Evolutionary conservation across 2,329 filamentous ascomycete species (phyloP).

Genomic region (Apiospora hydei): DNA sequence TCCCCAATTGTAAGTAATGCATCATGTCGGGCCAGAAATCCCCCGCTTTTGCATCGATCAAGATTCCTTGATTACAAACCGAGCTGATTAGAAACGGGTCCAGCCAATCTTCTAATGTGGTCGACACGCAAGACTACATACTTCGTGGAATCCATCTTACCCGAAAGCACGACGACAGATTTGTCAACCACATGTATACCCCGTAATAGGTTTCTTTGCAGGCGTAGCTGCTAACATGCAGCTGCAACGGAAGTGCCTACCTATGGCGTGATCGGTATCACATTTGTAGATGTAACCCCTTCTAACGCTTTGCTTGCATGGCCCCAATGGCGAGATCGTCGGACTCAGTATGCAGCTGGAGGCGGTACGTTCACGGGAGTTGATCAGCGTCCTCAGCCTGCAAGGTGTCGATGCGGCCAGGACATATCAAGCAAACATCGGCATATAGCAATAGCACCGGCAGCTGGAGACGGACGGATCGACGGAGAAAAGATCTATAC

Average conservation of each 20-base stretch:
- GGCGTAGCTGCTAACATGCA: not conserved
- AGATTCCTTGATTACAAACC: slow-evolving; percentile 21
- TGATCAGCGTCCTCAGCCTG: not conserved
- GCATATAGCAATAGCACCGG: not conserved
- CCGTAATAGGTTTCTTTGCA: not conserved
- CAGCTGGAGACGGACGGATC: not conserved
- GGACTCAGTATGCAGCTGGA: not conserved
- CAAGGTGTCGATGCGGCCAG: not conserved
- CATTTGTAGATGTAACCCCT: not conserved
- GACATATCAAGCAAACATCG: not conserved
- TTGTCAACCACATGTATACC: not conserved
- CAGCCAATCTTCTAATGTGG: not conserved
- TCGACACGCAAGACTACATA: not conserved
- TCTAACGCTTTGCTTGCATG: not conserved
- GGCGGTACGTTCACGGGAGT: too few relatives aligned
- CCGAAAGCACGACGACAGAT: not conserved
- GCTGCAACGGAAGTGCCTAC: not conserved
- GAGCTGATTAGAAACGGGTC: not conserved
- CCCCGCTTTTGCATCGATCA: slow-evolving; percentile 16
- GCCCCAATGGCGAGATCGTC: not conserved
- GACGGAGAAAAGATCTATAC: slow-evolving; percentile 40
- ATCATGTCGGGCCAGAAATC: slow-evolving; percentile 17
- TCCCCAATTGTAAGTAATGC: not conserved
- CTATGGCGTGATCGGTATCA: not conserved
- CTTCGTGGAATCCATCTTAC: not conserved